Evolutionary conservation across 2,329 filamentous ascomycete species (phyloP).

Genomic region (Moelleriella libera): DNA sequence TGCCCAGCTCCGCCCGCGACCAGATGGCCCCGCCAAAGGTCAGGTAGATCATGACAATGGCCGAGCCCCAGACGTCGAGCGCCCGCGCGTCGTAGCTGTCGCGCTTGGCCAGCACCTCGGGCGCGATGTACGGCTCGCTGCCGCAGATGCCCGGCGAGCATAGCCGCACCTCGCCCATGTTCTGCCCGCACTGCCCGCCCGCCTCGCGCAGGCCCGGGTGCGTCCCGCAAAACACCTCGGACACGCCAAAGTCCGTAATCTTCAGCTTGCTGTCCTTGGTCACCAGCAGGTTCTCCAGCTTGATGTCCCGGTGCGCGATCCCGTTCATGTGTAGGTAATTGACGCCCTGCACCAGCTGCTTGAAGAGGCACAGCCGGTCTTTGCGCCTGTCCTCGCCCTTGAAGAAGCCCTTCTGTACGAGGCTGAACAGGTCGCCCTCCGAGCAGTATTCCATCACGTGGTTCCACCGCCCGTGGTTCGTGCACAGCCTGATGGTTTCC

Average conservation of each 20-base stretch:
- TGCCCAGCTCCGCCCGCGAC: conserved; percentile 47
- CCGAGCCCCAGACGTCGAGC: conserved; percentile 77
- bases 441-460: conserved; percentile 90
- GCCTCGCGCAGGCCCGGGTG: conserved; percentile 66
- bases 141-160: conserved; percentile 74
- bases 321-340: conserved; percentile 71
- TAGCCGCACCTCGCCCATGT: conserved; percentile 56
- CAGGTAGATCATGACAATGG: conserved; percentile 69
- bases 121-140: conserved; percentile 75
- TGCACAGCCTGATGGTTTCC: conserved; percentile 63
- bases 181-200: conserved; percentile 57
- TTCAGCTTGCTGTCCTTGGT: conserved; percentile 71
- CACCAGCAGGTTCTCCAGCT: conserved; percentile 75
- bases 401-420: conserved; percentile 61
- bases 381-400: conserved; percentile 45
- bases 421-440: conserved; percentile 63
- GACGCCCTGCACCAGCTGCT: conserved; percentile 73
- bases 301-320: conserved; percentile 83
- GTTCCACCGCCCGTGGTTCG: conserved; percentile 63
- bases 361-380: conserved; percentile 75
- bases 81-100: conserved; percentile 56
- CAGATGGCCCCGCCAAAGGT: conserved; percentile 61
- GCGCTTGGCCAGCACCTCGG: conserved; percentile 63
- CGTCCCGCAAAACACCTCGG: conserved; percentile 69
- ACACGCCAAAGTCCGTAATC: conserved; percentile 85